A percentile compares a stretch with the other conserved stretches of the same genome.
phyloP scores from a whole-genome alignment of 2,329 filamentous ascomycete species.

The Pseudohalonectria lignicola region DNA sequence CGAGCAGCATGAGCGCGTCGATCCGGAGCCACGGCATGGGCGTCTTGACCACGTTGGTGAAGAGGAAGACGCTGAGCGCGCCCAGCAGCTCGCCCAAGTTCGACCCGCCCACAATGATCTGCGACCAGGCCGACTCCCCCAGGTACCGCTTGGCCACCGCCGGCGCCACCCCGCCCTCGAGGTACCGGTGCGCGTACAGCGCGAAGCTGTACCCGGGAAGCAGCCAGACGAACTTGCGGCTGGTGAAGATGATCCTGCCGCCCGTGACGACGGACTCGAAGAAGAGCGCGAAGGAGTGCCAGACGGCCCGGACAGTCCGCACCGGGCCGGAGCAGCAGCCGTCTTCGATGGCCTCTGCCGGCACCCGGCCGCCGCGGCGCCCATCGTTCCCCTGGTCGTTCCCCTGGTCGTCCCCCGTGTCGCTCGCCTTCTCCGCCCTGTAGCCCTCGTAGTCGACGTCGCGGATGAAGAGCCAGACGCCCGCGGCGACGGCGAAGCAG shows the following conservation, averaged over 20 bases:
- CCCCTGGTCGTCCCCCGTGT: not conserved
- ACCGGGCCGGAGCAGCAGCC: too few relatives aligned
- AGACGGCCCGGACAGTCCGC: constrained; percentile 20
- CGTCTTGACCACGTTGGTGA: constrained; percentile 33
- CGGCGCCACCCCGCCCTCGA: constrained; percentile 35
- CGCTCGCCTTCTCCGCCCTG: constrained; percentile 10
- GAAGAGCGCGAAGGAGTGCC: constrained; percentile 29
- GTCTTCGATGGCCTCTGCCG: not conserved
- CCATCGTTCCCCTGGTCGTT: not conserved
- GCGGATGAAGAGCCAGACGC: constrained; percentile 33
- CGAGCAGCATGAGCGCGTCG: constrained; percentile 31
- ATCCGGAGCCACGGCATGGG: constrained; percentile 39
- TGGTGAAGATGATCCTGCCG: constrained; percentile 31
- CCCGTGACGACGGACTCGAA: constrained; percentile 33
- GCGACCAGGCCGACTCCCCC: constrained; percentile 33
- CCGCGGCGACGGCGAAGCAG: constrained; percentile 28
- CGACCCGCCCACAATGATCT: constrained; percentile 38
- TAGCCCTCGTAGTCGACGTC: constrained; percentile 22
- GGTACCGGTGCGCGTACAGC: constrained; percentile 36
- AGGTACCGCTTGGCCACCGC: constrained; percentile 33
- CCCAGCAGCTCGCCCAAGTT: constrained; percentile 38
- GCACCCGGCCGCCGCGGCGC: too few relatives aligned
- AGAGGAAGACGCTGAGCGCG: constrained; percentile 34
- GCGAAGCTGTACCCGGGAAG: constrained; percentile 35
- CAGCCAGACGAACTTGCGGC: constrained; percentile 36